These are phyloP conservation scores for Acanthamoeba castellanii DNA, from an alignment of 208 protist species.

Conservation along the genomic window DNA sequence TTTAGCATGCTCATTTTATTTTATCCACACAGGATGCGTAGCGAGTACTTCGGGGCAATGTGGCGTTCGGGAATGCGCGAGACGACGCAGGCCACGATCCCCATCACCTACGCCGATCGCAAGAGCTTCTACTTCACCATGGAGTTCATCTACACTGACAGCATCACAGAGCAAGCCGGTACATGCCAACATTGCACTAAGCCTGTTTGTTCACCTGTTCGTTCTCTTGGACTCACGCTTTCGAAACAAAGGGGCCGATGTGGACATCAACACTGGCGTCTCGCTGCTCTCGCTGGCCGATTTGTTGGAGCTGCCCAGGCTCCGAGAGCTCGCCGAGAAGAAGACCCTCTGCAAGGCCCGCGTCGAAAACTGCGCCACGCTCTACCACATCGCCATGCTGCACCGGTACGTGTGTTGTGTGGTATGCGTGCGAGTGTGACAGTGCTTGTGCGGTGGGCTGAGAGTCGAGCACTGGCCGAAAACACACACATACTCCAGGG, in stretches of 20 bases:
- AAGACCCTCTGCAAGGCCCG: background rate
- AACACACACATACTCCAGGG: background rate
- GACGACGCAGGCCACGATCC: conserved; percentile 1
- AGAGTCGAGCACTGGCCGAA: background rate
- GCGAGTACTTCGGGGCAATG: conserved; percentile 15
- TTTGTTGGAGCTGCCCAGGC: background rate
- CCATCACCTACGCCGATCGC: conserved; percentile 13
- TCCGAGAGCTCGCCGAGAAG: background rate
- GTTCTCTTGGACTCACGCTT: no score
- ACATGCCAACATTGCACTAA: background rate
- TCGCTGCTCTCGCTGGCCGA: conserved; percentile 3
- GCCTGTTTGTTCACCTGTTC: background rate
- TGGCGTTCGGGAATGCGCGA: conserved; percentile 22
- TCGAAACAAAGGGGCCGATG: background rate
- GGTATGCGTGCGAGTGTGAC: background rate
- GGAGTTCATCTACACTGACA: conserved; percentile 31
- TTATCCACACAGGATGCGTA: background rate
- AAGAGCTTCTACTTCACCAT: conserved; percentile 10
- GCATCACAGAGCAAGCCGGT: background rate
- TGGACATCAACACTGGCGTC: background rate
- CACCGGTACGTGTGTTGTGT: background rate
- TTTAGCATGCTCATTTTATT: no score
- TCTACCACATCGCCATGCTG: conserved; percentile 33
- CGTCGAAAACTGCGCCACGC: conserved; percentile 7
- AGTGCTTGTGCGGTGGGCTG: no score